A percentile compares a stretch with the other conserved stretches of the same genome.
phyloP scores from a whole-genome alignment of 2,329 filamentous ascomycete genomes.

The Epichloe gansuensis region DNA sequence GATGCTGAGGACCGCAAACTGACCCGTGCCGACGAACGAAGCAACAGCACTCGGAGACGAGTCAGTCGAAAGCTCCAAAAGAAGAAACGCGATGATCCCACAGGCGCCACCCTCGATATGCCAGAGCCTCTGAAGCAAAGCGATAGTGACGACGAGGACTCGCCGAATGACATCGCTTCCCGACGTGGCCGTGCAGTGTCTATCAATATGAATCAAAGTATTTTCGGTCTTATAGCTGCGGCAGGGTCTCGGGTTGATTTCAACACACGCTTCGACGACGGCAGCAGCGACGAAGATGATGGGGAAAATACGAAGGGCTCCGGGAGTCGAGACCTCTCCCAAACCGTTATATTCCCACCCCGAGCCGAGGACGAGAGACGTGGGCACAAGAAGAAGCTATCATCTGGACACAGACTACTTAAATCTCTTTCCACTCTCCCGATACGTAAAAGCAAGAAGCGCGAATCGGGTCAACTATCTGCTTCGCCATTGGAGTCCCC shows the following conservation, averaged over 20 bases:
- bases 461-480: conserved; percentile 28
- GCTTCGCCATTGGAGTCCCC: conserved; percentile 22
- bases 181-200: conserved; percentile 35
- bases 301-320: conserved; percentile 27
- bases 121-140: conserved; percentile 40
- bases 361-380: conserved; percentile 18
- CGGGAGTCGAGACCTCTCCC: conserved; percentile 31
- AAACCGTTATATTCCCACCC: conserved; percentile 28
- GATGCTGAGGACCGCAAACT: conserved; percentile 3
- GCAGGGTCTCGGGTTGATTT: conserved; percentile 76
- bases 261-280: conserved; percentile 62
- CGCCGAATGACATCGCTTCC: conserved; percentile 25
- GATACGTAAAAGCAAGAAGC: conserved; percentile 28
- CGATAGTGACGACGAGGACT: conserved; percentile 36
- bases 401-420: conserved; percentile 47
- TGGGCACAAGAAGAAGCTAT: conserved; percentile 45
- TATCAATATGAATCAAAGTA: conserved; percentile 81
- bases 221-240: conserved; percentile 85
- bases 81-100: conserved; percentile 26
- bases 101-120: conserved; percentile 27
- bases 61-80: conserved; percentile 32
- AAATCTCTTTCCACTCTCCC: conserved; percentile 51
- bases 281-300: conserved; percentile 74
- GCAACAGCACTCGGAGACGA: conserved; percentile 25
- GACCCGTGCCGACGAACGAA: conserved; percentile 19